A percentile compares a stretch with the other conserved stretches of the same genome.
phyloP scores from a whole-genome alignment of 495 filamentous ascomycete species.

The Tuber borchii region DNA sequence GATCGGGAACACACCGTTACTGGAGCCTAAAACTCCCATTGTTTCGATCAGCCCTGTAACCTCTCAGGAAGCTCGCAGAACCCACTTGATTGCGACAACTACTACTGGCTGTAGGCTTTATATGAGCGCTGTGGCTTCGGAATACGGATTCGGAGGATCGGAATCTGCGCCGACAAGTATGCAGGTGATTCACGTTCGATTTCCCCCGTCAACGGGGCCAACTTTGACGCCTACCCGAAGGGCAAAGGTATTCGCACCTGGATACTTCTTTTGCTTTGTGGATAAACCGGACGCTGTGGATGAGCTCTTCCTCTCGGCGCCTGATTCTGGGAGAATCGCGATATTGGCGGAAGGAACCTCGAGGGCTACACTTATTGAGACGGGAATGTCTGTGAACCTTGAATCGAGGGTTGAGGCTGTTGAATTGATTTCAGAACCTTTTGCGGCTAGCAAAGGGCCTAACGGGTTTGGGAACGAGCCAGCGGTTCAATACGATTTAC shows the following conservation, averaged over 20 bases:
- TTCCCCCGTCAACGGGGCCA: constrained; percentile 56
- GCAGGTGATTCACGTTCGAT: constrained; percentile 92
- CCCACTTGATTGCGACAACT: constrained; percentile 86
- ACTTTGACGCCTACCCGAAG: constrained; percentile 35
- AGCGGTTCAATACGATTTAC: constrained; percentile 83
- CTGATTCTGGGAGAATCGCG: constrained; percentile 75
- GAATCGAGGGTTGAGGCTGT: constrained; percentile 66
- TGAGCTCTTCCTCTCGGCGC: constrained; percentile 72
- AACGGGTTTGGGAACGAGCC: constrained; percentile 90
- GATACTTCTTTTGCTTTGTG: constrained; percentile 69
- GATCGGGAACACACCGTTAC: constrained; percentile 59
- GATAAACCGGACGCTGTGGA: constrained; percentile 49
- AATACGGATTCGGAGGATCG: constrained; percentile 60
- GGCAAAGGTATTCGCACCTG: constrained; percentile 55
- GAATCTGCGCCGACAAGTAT: constrained; percentile 80
- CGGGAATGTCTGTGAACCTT: constrained; percentile 66
- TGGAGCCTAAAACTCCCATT: constrained; percentile 62
- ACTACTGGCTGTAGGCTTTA: constrained; percentile 85
- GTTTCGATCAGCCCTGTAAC: constrained; percentile 79
- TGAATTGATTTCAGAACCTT: constrained; percentile 63
- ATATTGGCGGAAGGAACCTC: constrained; percentile 51
- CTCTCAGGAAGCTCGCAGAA: constrained; percentile 67
- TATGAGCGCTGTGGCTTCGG: constrained; percentile 71
- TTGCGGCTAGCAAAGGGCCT: constrained; percentile 61
- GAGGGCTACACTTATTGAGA: constrained; percentile 53